phyloP scores from a whole-genome alignment of 208 protist genomes.

The Leishmania amazonensis region DNA sequence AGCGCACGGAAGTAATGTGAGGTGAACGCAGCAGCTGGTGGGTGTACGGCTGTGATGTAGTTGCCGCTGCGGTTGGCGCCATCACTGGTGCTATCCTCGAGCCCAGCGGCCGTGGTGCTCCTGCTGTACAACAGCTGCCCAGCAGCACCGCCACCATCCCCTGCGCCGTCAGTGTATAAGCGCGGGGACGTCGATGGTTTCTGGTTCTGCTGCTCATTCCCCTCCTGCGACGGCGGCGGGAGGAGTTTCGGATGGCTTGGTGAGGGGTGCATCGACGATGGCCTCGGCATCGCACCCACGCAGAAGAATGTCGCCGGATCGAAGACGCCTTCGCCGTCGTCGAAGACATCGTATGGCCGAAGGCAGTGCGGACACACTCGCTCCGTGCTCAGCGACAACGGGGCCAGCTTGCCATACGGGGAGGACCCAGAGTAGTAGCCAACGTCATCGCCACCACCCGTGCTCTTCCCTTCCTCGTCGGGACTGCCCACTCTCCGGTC shows the following conservation, averaged over 20 bases:
- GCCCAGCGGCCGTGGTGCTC: neutral
- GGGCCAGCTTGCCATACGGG: constrained; percentile 22
- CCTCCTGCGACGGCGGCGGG: neutral
- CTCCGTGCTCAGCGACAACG: constrained; percentile 23
- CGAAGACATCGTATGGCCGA: constrained; percentile 28
- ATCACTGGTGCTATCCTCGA: constrained; percentile 1
- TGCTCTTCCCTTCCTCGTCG: neutral
- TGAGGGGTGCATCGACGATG: neutral
- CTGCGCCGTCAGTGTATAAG: neutral
- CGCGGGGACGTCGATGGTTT: constrained; percentile 7
- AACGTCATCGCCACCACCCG: neutral
- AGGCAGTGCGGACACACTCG: constrained; percentile 45
- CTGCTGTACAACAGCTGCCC: constrained; percentile 7
- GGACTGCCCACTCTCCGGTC: neutral
- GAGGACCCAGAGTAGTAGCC: constrained; percentile 1
- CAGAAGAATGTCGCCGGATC: constrained; percentile 12
- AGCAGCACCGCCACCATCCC: neutral
- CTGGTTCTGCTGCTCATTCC: neutral
- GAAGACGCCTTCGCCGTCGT: constrained; percentile 14
- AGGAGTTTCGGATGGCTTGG: neutral
- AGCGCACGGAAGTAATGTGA: constrained; percentile 77
- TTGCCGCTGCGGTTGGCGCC: constrained; percentile 1
- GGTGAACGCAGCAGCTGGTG: constrained; percentile 25
- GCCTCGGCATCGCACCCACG: neutral
- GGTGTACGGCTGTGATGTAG: neutral